Evolutionary conservation across 2,329 filamentous ascomycete species (phyloP), one percentile per base, ranked within the genome.

Genomic region (Teratosphaeriaceae sp.): DNA sequence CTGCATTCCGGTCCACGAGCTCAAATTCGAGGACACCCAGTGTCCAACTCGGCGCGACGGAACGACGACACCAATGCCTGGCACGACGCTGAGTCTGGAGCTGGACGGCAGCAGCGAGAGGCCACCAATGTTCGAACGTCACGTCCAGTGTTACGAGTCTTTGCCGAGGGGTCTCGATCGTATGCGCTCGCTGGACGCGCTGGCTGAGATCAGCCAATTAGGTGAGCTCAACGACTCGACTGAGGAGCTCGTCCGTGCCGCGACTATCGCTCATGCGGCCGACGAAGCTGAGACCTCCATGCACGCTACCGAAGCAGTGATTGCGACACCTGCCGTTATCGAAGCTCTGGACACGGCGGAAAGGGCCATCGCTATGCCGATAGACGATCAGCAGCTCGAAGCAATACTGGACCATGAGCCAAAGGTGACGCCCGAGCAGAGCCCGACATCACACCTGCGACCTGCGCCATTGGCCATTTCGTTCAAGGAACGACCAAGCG

Each of bases 131-230:
- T 58, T 58, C 34, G 56, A 59, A 38, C 46, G 55, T 13, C 52
- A 52, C 33, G 55, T 57, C n/a, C 52, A 55, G 37, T 44, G 45
- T 34, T 40, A 38, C 19, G 39, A 49, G 16, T 36, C 39, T 18
- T 45, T 38, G 21, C 40, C 44, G 3, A 37, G 49, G 23, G 47
- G 50, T 24, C 53, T 48, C 26, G 41, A 30, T 11, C 34, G 56
- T 16, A 56, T 58, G 48, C 37, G 46, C 11, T 59, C 56, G 3
- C 45, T 59, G 4, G 53, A 58, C 35, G 57, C 54, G 13, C 39
- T 59, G 43, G 52, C 57, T 30, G 42, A 52, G 12, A 13, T 11
- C 15, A 11, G 12, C 12, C 5, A 5, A 30, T n/a, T 3, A 11
- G 27, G 13, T 30, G 5, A n/a, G 11, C 31, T 18, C 20, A 41